Percentiles rank a stretch among this genome's conserved stretches.
phyloP scores from a whole-genome alignment of 2,329 filamentous ascomycete species.

The Stemphylium beticola region DNA sequence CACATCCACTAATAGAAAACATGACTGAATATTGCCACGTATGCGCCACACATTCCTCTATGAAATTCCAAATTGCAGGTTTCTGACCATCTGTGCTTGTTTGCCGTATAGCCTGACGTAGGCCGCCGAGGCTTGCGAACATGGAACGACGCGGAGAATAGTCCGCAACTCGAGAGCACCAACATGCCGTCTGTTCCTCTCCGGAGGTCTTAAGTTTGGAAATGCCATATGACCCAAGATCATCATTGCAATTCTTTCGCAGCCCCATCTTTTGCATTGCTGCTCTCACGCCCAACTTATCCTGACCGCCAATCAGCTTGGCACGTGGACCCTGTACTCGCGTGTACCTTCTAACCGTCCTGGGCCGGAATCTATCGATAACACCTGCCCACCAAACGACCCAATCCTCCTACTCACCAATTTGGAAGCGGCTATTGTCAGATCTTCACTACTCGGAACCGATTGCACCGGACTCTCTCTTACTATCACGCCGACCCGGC shows the following conservation, averaged over 20 bases:
- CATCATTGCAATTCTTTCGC: neutral
- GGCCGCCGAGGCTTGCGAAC: constrained; percentile 18
- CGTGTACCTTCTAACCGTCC: constrained; percentile 14
- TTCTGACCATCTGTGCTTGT: constrained; percentile 9
- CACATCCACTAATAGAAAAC: neutral
- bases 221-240: neutral
- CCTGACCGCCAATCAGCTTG: constrained; percentile 34
- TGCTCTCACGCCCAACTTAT: constrained; percentile 1
- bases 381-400: constrained; percentile 19
- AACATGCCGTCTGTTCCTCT: neutral
- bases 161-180: neutral
- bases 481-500: constrained; percentile 5
- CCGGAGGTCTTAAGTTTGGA: neutral
- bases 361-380: constrained; percentile 14
- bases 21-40: neutral
- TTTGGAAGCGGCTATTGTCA: constrained; percentile 20
- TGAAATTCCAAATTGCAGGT: constrained; percentile 16
- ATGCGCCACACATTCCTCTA: neutral
- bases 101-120: constrained; percentile 22
- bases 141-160: constrained; percentile 6
- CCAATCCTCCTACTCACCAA: constrained; percentile 19
- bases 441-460: constrained; percentile 8
- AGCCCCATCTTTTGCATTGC: neutral
- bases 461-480: neutral
- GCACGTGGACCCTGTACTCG: constrained; percentile 39